These are phyloP conservation scores for Telfairia occidentalis DNA, from an alignment of 331 rosid genomes.

Conservation along the genomic window DNA sequence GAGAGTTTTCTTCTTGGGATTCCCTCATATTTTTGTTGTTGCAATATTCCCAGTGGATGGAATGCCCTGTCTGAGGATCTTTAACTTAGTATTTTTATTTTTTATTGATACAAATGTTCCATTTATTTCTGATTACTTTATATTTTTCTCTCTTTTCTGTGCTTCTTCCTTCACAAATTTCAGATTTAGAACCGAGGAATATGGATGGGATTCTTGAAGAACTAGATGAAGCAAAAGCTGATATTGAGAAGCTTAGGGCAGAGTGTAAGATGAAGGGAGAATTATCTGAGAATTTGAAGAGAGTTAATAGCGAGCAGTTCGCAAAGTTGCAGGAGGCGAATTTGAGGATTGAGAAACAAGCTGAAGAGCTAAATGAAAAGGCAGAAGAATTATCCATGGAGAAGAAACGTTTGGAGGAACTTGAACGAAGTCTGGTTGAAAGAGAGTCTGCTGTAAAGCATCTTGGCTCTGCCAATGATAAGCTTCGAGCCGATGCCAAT, in stretches of 20 bases:
- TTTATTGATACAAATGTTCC: neutral
- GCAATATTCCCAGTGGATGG: neutral
- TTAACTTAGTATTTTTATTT: neutral
- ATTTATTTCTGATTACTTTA: neutral
- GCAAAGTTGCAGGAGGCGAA: slow-evolving; percentile 32
- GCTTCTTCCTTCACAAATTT: neutral
- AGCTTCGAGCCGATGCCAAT: slow-evolving; percentile 31
- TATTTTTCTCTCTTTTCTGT: neutral
- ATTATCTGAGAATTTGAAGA: slow-evolving; percentile 42
- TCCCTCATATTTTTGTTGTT: neutral
- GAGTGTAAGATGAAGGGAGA: slow-evolving; percentile 41
- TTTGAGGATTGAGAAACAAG: slow-evolving; percentile 48
- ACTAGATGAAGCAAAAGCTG: slow-evolving; percentile 54
- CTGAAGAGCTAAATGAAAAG: slow-evolving; percentile 37
- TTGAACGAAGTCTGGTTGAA: slow-evolving; percentile 24
- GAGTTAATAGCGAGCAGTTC: slow-evolving; percentile 33
- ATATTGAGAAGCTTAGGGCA: slow-evolving; percentile 48
- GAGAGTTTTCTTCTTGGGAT: neutral
- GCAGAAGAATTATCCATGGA: slow-evolving; percentile 20
- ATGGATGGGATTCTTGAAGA: slow-evolving; percentile 57
- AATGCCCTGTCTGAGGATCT: neutral
- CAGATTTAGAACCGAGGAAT: slow-evolving; percentile 13
- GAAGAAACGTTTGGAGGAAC: slow-evolving; percentile 31
- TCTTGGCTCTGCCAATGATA: slow-evolving; percentile 47
- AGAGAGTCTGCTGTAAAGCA: slow-evolving; percentile 44